Percentiles rank a stretch among this genome's conserved stretches.
Conservation (phyloP, 805 yeast genomes). For the Yarrowia sp. region DNA sequence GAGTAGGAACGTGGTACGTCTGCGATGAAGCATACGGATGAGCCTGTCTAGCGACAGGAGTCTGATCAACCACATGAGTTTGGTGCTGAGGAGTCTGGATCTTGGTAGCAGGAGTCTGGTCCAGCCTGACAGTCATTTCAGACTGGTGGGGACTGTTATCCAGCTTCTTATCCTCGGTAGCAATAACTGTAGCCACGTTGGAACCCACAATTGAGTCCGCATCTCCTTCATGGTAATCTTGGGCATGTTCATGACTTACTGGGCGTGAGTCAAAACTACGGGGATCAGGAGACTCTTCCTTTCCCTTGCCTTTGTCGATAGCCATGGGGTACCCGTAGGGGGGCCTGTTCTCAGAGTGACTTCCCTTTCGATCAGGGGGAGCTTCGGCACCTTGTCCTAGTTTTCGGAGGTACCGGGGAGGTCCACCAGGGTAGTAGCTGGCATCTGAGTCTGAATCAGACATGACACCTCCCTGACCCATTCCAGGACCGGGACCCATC, state of each 20-base stretch:
- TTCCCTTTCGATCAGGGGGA: slow-evolving; percentile 1
- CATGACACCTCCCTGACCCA: slow-evolving; percentile 5
- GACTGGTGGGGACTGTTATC: slow-evolving; percentile 18
- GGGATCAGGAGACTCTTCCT: neutral
- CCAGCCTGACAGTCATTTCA: slow-evolving; percentile 18
- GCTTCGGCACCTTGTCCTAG: slow-evolving; percentile 20
- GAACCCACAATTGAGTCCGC: slow-evolving; percentile 11
- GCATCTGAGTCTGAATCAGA: slow-evolving; percentile 29
- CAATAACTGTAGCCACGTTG: slow-evolving; percentile 19
- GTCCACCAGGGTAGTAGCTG: slow-evolving; percentile 21
- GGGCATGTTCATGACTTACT: slow-evolving; percentile 11
- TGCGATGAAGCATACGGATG: slow-evolving; percentile 11
- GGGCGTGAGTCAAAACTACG: slow-evolving; percentile 36
- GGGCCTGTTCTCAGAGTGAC: slow-evolving; percentile 13
- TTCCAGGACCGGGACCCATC: slow-evolving; percentile 8
- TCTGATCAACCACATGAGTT: neutral
- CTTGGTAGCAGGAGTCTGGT: no score
- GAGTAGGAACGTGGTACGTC: slow-evolving; percentile 12
- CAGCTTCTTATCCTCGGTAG: neutral
- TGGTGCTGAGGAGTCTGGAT: no score
- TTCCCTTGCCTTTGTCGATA: slow-evolving; percentile 21
- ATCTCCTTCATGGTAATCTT: neutral
- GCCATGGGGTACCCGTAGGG: slow-evolving; percentile 31
- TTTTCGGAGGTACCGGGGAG: slow-evolving; percentile 21
- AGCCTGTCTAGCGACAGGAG: neutral